These are phyloP conservation scores for Pseudogymnoascus sp. DNA, from an alignment of 2,329 filamentous ascomycete genomes.

Conservation along the genomic window DNA sequence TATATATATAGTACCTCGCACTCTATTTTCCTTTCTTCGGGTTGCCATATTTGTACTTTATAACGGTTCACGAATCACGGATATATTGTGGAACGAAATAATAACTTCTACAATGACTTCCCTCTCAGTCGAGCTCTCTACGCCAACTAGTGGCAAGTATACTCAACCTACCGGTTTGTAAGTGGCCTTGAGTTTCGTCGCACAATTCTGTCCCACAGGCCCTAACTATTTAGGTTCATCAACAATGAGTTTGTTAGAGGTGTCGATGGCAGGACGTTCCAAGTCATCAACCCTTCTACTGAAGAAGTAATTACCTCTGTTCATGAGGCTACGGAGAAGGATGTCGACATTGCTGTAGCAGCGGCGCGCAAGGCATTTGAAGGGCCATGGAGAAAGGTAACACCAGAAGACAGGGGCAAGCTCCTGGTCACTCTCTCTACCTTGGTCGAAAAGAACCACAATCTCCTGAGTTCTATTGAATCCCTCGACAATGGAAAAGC, in stretches of 20 bases:
- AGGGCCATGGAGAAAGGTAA: constrained; percentile 57
- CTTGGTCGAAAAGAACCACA: constrained; percentile 67
- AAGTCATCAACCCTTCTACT: constrained; percentile 80
- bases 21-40: not conserved
- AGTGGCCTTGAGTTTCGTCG: constrained; percentile 13
- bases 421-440: constrained; percentile 70
- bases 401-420: constrained; percentile 62
- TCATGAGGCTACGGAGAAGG: constrained; percentile 80
- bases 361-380: constrained; percentile 84
- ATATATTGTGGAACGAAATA: not conserved
- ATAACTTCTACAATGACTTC: constrained; percentile 18
- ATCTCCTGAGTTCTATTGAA: constrained; percentile 73
- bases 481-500: constrained; percentile 85
- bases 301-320: constrained; percentile 81
- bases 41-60: not conserved
- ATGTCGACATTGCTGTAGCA: constrained; percentile 69
- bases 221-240: constrained; percentile 47
- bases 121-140: constrained; percentile 18
- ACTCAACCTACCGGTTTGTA: constrained; percentile 35
- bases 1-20: not conserved
- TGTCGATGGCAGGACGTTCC: constrained; percentile 81
- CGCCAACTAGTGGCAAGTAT: constrained; percentile 27
- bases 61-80: not conserved
- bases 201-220: not conserved
- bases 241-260: constrained; percentile 84